Conservation (phyloP, 2,329 filamentous ascomycete species). For the Colletotrichum chlorophyti region DNA sequence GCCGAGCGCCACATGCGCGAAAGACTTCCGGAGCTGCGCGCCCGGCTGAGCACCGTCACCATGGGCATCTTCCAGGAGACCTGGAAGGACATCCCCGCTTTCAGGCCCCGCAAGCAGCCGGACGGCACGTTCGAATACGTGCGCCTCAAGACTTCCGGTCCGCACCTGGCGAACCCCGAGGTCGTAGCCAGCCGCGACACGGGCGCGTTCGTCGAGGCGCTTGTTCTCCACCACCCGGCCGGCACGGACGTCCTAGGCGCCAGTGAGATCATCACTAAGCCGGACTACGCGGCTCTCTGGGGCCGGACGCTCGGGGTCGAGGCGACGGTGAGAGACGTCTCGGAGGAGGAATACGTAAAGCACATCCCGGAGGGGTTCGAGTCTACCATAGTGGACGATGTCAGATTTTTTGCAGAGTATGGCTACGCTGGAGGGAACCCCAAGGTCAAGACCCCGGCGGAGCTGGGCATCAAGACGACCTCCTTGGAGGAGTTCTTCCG, state of each 20-base stretch:
- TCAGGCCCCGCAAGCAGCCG: slow-evolving; percentile 20
- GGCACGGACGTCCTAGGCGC: slow-evolving; percentile 23
- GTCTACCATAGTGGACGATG: slow-evolving; percentile 1
- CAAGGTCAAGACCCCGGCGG: slow-evolving; percentile 4
- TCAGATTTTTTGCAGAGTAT: slow-evolving; percentile 27
- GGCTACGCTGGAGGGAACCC: slow-evolving; percentile 28
- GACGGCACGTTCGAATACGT: slow-evolving; percentile 21
- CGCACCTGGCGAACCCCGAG: slow-evolving; percentile 2
- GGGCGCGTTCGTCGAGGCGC: slow-evolving; percentile 29
- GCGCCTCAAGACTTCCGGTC: not conserved
- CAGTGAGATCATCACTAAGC: slow-evolving; percentile 17
- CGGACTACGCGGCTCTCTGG: slow-evolving; percentile 25
- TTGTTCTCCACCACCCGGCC: slow-evolving; percentile 16
- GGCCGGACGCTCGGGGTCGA: slow-evolving; percentile 20
- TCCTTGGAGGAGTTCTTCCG: slow-evolving; percentile 25
- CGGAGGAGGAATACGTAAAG: slow-evolving; percentile 17
- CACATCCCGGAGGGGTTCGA: slow-evolving; percentile 16
- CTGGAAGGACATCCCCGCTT: slow-evolving; percentile 22
- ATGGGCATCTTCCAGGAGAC: slow-evolving; percentile 28
- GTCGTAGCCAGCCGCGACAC: slow-evolving; percentile 26
- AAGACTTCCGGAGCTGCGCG: slow-evolving; percentile 20
- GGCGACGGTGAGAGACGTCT: slow-evolving; percentile 12
- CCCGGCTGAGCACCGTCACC: slow-evolving; percentile 24
- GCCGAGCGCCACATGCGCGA: slow-evolving; percentile 2
- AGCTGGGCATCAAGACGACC: slow-evolving; percentile 23